Evolutionary conservation across 2,329 filamentous ascomycete genomes (phyloP).

Genomic region (Myriosclerotinia duriaeana): DNA sequence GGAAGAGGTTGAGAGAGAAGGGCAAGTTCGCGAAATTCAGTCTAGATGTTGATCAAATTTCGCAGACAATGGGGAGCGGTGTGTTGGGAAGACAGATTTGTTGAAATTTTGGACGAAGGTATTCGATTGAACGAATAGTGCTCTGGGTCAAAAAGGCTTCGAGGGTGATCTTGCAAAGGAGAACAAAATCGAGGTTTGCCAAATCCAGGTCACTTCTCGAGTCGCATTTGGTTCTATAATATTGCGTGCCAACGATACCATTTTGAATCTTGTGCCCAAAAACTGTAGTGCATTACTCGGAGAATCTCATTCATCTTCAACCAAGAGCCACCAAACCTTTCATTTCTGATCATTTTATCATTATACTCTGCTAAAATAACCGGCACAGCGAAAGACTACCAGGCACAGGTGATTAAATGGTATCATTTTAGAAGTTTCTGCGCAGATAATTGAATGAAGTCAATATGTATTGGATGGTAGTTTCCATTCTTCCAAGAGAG

Average conservation of each 20-base stretch:
- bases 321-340: not conserved
- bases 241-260: not conserved
- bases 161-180: no score
- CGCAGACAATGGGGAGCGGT: not conserved
- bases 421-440: no score
- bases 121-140: not conserved
- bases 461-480: not conserved
- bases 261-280: no score
- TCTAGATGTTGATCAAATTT: not conserved
- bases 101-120: not conserved
- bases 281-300: no score
- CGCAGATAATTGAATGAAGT: not conserved
- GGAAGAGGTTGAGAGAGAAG: conserved; percentile 40
- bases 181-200: not conserved
- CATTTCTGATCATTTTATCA: not conserved
- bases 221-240: not conserved
- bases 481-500: not conserved
- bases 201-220: not conserved
- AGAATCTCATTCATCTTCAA: not conserved
- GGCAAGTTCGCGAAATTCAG: conserved; percentile 9
- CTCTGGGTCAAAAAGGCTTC: not conserved
- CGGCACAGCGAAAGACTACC: not conserved
- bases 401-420: not conserved
- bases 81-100: not conserved
- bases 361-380: not conserved